phyloP scores from a whole-genome alignment of 1,284 basidiomycete species.

The Cryptococcus jaspeensis region DNA sequence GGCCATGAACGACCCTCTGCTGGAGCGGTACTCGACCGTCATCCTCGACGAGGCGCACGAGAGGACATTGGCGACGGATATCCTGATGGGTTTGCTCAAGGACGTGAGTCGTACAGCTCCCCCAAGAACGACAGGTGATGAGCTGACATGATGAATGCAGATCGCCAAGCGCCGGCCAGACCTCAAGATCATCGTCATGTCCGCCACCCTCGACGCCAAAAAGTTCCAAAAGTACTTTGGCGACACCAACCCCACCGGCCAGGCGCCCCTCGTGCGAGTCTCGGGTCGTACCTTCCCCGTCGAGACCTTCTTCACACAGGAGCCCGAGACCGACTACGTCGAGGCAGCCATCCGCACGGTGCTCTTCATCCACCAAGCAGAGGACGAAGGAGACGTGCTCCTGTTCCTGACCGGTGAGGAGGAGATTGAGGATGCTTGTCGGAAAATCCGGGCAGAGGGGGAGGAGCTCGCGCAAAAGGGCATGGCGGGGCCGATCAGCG shows the following conservation, averaged over 20 bases:
- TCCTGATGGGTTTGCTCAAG: conserved; percentile 88
- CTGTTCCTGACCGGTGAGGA: conserved; percentile 97
- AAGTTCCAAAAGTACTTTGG: conserved; percentile 98
- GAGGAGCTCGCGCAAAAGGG: conserved; percentile 72
- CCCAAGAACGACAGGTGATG: background rate
- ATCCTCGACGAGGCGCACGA: conserved; percentile 99
- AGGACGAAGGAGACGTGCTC: conserved; percentile 89
- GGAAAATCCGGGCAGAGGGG: conserved; percentile 86
- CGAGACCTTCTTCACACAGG: conserved; percentile 91
- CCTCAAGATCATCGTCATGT: conserved; percentile 98
- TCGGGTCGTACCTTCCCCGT: conserved; percentile 96
- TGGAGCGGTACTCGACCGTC: conserved; percentile 90
- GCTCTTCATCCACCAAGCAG: conserved; percentile 94
- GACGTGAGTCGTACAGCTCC: conserved; percentile 45
- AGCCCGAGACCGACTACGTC: conserved; percentile 94
- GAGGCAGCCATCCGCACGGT: conserved; percentile 97
- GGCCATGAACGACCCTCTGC: conserved; percentile 92
- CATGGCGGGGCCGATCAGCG: conserved; percentile 78
- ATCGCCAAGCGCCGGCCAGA: conserved; percentile 79
- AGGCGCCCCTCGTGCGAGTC: conserved; percentile 89
- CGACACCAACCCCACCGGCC: conserved; percentile 54
- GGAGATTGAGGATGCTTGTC: conserved; percentile 95
- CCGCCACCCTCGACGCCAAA: conserved; percentile 91
- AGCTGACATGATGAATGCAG: conserved; percentile 36
- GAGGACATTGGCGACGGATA: conserved; percentile 95